Base-by-base conservation (phyloP, 2,329 filamentous ascomycete genomes). In the Colletotrichum limetticola region DNA sequence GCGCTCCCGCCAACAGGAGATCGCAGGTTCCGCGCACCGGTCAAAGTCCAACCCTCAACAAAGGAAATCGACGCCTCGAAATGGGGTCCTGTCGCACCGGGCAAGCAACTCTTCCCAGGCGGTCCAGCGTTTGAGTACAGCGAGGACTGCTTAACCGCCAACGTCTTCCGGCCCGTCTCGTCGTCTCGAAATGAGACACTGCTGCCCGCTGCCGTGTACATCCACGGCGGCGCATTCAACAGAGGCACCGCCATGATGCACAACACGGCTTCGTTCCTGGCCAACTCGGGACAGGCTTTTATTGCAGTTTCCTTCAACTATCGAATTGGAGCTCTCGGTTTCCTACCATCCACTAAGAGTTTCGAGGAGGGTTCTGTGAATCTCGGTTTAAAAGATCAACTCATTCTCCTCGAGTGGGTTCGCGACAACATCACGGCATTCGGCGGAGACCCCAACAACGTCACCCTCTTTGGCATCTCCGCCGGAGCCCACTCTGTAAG, bases 261-360 rank as follows among this genome's bases (percentile, higher is more conserved):
- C 71, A 87, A 93, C 77, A 89, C 92, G 74, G 87, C 86, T 0
- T 88, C 88, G 42, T 90, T 93, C 81, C 87, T 92, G 12, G 85
- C 87, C 5, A 91, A 88, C 83, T 82, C 86, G 4, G 81, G 83
- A n/a, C 79, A 82, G 59, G 87, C 87, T 14, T 81, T 93, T 59
- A 83, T 93, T 49, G 89, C 84, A 30, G 85, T 92, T 60, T 88
- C 85, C 78, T 88, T 92, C 78, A 90, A 89, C 80, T 91, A 93
- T 80, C 87, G 92, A 11, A 86, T 94, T 58, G 90, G 91, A 2
- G 88, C 90, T 4, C 85, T 94, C 77, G 94, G 94, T 0, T 95
- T 96, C 81, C 80, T 94, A 30, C 87, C 89, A 9, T 91, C 87
- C 19, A 79, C 81, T 14, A 77, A 89, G 72, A 86, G 89, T 42